Evolutionary conservation across 2,329 filamentous ascomycete species (phyloP), one percentile per base, ranked within the genome.

Genomic region (Aspergillus sp.): DNA sequence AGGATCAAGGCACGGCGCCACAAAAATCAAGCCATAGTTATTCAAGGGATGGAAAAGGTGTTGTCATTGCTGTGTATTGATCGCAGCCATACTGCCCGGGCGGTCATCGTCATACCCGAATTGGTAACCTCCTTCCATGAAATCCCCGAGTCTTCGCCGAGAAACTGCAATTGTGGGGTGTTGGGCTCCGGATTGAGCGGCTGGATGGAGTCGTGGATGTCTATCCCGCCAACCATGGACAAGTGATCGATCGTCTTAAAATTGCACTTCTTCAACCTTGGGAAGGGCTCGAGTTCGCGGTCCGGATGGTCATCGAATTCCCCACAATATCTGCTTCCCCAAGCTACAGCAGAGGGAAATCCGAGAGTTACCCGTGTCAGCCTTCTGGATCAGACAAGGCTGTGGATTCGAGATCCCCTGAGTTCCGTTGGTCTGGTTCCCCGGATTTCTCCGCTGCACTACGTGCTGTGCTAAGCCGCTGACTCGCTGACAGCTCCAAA

Each of bases 71-170:
- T 12, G 30, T 20, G 51, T 40, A 54, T 41, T 30, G 24, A 19
- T 19, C 27, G 47, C 52, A 19, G 30, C 22, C 7, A 30, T 45
- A 17, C 22, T 44, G 39, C 19, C 33, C 33, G 30, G 24, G 17
- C 13, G 4, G 15, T 37, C 19, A 24, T 39, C 20, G 15, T 34
- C 44, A 30, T 30, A 4, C 27, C 27, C 27, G 27, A 30, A 30
- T 30, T 30, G 27, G 27, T 11, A 30, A 30, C 27, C 27, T 30
- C 27, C 27, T 22, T 54, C 44, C 40, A 44, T 17, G 20, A 47
- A 33, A 58, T 27, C 5, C 20, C 59, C 59, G 59, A 61, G 56
- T 40, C 45, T 57, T 61, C 33, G 30, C 59, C 59, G 59, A 61
- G 53, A 57, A 61, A 56, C 51, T 41, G 24, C 53, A 57, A 50